Percentiles rank a stretch among this genome's conserved stretches.
phyloP scores from a whole-genome alignment of 169 alveolate genomes.

The Plasmodium knowlesi region DNA sequence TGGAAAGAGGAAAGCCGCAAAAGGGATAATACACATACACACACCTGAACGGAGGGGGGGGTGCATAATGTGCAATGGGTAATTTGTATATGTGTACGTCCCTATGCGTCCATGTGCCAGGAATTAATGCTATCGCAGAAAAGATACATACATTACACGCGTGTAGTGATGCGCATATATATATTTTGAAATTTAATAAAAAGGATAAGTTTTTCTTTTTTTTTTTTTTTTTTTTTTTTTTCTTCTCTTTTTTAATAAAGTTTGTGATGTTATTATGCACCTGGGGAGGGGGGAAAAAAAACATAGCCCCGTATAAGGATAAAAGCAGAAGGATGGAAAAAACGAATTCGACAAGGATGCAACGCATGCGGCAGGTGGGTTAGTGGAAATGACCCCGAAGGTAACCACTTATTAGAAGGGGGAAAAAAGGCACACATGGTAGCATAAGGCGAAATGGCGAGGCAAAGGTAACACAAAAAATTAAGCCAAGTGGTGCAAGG shows the following conservation, averaged over 20 bases:
- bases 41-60: neutral
- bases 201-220: neutral
- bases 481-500: neutral
- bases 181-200: neutral
- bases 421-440: neutral
- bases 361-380: neutral
- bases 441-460: neutral
- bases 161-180: neutral
- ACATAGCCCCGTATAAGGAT: neutral
- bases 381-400: neutral
- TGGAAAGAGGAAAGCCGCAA: neutral
- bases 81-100: neutral
- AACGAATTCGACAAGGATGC: neutral
- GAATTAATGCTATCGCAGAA: neutral
- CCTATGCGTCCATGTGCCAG: neutral
- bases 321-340: neutral
- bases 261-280: constrained; percentile 1
- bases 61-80: neutral
- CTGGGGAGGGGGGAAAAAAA: neutral
- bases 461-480: neutral
- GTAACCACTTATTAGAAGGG: neutral
- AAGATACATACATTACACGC: neutral
- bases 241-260: neutral
- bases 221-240: neutral
- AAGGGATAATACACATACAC: neutral